Evolutionary conservation across 75 land plant genomes (phyloP), one percentile per base, ranked within the genome.

Genomic region (Adiantum capillusveneris): DNA sequence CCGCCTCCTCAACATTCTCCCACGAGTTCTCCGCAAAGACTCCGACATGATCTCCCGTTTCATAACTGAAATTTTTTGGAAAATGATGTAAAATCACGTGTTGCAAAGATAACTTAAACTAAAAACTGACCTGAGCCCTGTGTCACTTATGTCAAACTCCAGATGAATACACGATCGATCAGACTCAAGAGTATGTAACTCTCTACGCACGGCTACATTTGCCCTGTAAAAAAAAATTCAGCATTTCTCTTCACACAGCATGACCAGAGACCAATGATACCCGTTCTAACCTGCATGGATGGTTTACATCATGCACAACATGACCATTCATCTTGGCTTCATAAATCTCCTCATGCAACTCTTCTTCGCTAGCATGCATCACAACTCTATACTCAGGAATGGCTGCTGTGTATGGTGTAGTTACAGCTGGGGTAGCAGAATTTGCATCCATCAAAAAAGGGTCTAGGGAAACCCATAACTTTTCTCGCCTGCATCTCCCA

Each of bases 141-240:
- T 81, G 62, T 76, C 72, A 53, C 79, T 41, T 22, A 93, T 88
- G 56, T 93, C 98, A 64, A 93, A 93, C 62, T 93, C 98, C 53
- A 93, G 68, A 63, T 93, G 98, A 11, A 81, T 88, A 73, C 98
- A 93, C 14, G 98, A 93, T 27, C 95, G 80, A 67, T 88, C 98
- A 39, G 98, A 93, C 34, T 62, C 64, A 41, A 90, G 67, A 19
- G 83, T 79, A 53, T 93, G 98, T 48, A 93, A 96, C 73, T 94
- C 90, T 54, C 54, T 77, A 25, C 77, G 78, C 11, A 81, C 64
- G 20, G 85, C 87, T 14, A 94, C 98, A 67, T 76, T 71, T 16
- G 81, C 67, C 53, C 85, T 89, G 39, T 24, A 22, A 27, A 6
- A 44, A 13, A 44, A 61, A 11, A 44, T 1, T 30, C 21, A 5